Base-by-base conservation (phyloP, 495 filamentous ascomycete genomes). In the Melanomma pulvis-pyrius region DNA sequence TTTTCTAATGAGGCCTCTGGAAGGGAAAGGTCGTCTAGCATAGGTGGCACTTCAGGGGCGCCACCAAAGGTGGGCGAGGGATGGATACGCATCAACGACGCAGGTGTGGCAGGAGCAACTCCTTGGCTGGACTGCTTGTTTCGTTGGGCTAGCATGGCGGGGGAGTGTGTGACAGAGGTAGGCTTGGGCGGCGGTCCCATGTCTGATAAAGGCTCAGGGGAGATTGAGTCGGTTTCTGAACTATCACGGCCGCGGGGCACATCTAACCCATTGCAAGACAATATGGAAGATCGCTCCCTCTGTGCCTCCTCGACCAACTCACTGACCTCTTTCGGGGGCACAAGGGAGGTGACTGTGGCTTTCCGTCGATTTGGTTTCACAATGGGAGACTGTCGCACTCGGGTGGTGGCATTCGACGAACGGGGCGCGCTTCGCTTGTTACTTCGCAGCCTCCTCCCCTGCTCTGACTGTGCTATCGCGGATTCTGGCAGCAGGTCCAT, bases 301-400 rank as follows among this genome's bases (percentile, higher is more conserved):
- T 59, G 73, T 55, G 57, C 61, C 70, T 59, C 73, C 59, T 59
- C 77, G 59, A 68, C 78, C 61, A 69, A 70, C 19, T 59, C 70
- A 59, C 54, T 70, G 53, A 71, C 74, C 61, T 69, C 78, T 61
- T 69, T 77, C 49, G 55, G 74, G 54, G 51, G 68, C 26, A 81
- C 61, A 22, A 63, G 39, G 2, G 73, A 71, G 2, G 71, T 66
- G 3, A 75, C 52, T 51, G 72, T 72, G 66, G 84, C 88, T 73
- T 84, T 84, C 61, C 87, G 85, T 56, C 77, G 78, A 62, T 90
- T 82, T 0, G 92, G 88, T 73, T 93, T 96, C 36, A 91, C 88
- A 41, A 91, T 92, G 1, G 93, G 92, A 2, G 92, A 96, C 74
- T 93, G 90, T 58, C 89, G 87, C 29, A 71, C 66, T 36, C 74